Evolutionary conservation across 345 rosid species (phyloP), one percentile per base, ranked within the genome.

Genomic region (Boechera divaricarpa): DNA sequence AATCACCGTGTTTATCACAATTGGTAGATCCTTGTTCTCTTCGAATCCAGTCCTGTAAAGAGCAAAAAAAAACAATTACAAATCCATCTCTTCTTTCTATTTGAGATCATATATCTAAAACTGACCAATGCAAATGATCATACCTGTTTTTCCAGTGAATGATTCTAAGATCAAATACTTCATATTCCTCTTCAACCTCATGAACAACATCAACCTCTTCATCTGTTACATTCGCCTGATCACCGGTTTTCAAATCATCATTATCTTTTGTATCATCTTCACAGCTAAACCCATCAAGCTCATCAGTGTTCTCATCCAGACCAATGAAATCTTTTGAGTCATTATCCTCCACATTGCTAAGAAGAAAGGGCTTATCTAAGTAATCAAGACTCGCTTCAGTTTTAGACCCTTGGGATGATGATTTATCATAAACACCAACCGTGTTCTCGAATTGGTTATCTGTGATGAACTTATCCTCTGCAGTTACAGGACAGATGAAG

Each of bases 141-240:
- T 55, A 94, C 97, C 94, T 87, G 83, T 92, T 92, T 85, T 87
- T 90, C 88, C 98, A 76, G 82, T 92, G 99, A 72, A 95, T 80
- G 81, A 95, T 87, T 80, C 97, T 84, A 60, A 92, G 85, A 79
- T 87, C 70, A 77, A 95, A 95, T 4, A 92, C 84, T 86, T 91
- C 99, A 41, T 84, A 89, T 51, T 91, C 98, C 69, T 90, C 94
- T 57, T 84, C 97, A 82, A 87, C 76, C 15, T 90, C 98, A 65
- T 85, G 86, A 26, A 72, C 71, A 74, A 69, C 64, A 38, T 64
- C 56, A 77, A 18, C 82, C 55, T 79, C 86, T 42, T 77, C 86
- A 49, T 74, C 81, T 33, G 77, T 60, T 35, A 76, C 76, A 60
- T 67, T 74, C 69, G 63, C 76, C 67, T 41, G 31, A 63, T 85